Evolutionary conservation across 176 grass and related monocot species (phyloP).

Genomic region (Luzula sylvatica): DNA sequence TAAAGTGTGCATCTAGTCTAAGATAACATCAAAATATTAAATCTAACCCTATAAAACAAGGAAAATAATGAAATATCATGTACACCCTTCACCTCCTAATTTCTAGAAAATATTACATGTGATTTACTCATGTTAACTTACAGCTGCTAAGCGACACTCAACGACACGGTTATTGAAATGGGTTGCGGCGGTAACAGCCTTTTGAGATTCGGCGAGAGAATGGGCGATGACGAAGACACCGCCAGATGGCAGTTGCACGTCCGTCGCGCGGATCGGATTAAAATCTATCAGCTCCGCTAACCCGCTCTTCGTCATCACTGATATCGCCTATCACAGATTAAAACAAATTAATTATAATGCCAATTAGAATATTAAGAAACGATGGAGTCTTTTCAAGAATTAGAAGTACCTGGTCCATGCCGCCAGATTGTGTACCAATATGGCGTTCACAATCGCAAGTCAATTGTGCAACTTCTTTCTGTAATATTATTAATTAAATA

Average conservation of each 20-base stretch:
- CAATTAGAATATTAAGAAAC: not conserved
- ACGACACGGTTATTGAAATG: constrained; percentile 95
- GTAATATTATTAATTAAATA: constrained; percentile 24
- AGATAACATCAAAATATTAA: too few species aligned
- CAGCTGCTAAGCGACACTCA: constrained; percentile 67
- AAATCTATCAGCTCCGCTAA: constrained; percentile 99
- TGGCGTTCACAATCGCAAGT: constrained; percentile 80
- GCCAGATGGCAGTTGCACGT: constrained; percentile 72
- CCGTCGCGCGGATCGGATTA: constrained; percentile 80
- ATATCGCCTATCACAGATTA: constrained; percentile 65
- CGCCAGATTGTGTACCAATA: constrained; percentile 89
- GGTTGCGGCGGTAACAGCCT: constrained; percentile 92
- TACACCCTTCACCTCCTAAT: too few species aligned
- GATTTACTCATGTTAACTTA: too few species aligned
- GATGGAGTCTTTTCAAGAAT: too few species aligned
- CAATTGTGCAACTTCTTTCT: constrained; percentile 99
- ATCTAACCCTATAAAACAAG: too few species aligned
- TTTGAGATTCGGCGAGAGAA: constrained; percentile 90
- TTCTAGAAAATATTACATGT: too few species aligned
- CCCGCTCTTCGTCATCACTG: constrained; percentile 87
- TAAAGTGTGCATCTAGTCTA: too few species aligned
- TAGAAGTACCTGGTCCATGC: constrained; percentile 99
- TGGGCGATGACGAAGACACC: constrained; percentile 93
- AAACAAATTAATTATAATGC: constrained; percentile 5
- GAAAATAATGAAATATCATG: too few species aligned